Base-by-base conservation (phyloP, 257 asterid genomes). In the Jacaranda copaia region DNA sequence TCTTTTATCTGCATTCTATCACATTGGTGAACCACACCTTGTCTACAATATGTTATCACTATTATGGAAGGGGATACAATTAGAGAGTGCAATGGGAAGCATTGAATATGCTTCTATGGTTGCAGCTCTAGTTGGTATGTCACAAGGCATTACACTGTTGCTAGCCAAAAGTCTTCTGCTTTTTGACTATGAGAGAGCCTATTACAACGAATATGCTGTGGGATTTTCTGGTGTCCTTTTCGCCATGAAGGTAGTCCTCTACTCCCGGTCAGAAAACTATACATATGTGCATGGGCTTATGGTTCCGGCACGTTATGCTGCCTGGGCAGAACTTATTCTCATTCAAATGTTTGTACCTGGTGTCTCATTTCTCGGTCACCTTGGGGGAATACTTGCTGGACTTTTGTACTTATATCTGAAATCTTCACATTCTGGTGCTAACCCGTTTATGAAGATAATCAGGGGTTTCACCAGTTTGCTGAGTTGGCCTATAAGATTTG, bases 171-270 rank as follows among this genome's bases (percentile, higher is more conserved):
- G 76, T 64, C 95, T 91, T 25, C 20, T 90, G 78, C 62, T 88
- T 70, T 85, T 92, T 15, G 90, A 88, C 83, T 89, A 88, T 6
- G 90, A 86, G 55, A 82, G 81, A 60, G 80, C 97, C 46, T 94
- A 84, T 78, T 94, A 92, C 87, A 78, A 87, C 16, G 98, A 94
- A 79, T 92, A 90, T 59, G 81, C 91, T 25, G 97, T 82, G 64
- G 99, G 99, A 16, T 94, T 94, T 77, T 94, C 99, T 2, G 99
- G 98, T 42, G 97, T 94, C 43, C 98, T 94, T 70, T 94, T 94
- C 45, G 97, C 95, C n/a, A 89, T 94, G 99, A 94, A 94, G 85
- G 98, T 94, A 10, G 81, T 94, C 32, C 88, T 89, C 10, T 84
- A 94, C 57, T 86, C 96, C 74, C 93, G 80, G 73, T 85, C 93